Evolutionary conservation across 495 filamentous ascomycete genomes (phyloP), one percentile per base, ranked within the genome.

Genomic region (Penicillium alfredii): DNA sequence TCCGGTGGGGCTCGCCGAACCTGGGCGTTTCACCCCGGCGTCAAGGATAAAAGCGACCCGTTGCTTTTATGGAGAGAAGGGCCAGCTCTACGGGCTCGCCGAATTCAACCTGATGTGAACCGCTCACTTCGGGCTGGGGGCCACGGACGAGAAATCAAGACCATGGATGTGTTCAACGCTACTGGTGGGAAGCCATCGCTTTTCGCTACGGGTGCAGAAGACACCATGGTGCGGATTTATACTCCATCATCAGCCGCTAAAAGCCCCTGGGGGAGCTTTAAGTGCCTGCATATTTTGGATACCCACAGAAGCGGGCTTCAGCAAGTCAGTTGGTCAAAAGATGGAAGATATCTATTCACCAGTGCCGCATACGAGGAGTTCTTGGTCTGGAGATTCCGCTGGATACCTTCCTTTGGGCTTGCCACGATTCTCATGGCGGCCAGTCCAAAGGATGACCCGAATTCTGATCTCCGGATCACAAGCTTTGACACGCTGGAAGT

Each of bases 101-200:
- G 65, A 2, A 78, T 84, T 34, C 44, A 43, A 0, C 31, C 52
- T 2, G 53, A 71, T 1, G 54, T 64, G 2, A 73, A 81, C 35
- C 55, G 60, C 15, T 58, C 77, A 1, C 49, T 94, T 1, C 77
- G 78, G 17, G 35, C 51, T 0, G 92, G 92, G 0, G 75, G 76
- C 1, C 92, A 99, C 58, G 92, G 92, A 0, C 62, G 92, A 21
- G 92, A 99, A 64, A 84, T 96, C 44, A 90, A 90, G 58, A 69
- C 81, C 1, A 64, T 81, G 42, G 78, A 84, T n/a, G 52, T 80
- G 5, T 71, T 61, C 4, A 46, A 53, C 1, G 6, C 27, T 1
- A 17, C 35, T 4, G 25, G 40, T 12, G 51, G 42, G 4, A 20
- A 11, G 17, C 39, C 33, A 4, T 58, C 52, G 17, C 48, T 44